Evolutionary conservation across 495 filamentous ascomycete genomes (phyloP).

Genomic region (Aspergillus carlsbadensis): DNA sequence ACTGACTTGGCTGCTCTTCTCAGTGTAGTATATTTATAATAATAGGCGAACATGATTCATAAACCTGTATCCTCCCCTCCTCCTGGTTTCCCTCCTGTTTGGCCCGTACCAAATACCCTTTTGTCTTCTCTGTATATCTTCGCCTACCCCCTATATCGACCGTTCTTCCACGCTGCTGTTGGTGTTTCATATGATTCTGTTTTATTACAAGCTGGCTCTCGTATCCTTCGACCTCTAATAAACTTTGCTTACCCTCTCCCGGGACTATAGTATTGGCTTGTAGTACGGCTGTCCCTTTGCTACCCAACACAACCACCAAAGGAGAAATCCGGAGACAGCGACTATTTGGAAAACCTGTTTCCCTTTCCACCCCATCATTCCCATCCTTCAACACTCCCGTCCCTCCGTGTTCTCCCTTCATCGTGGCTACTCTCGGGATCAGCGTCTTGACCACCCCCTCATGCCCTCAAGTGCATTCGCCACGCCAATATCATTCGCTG

Average conservation of each 20-base stretch:
- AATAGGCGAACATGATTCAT: background rate
- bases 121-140: background rate
- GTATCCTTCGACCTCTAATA: conserved; percentile 11
- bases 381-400: background rate
- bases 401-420: conserved; percentile 22
- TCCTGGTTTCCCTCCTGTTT: conserved; percentile 3
- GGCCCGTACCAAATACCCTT: conserved; percentile 9
- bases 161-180: background rate
- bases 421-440: conserved; percentile 46
- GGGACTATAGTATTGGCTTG: background rate
- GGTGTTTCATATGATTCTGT: conserved; percentile 6
- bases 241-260: conserved; percentile 1
- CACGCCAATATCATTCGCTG: conserved; percentile 35
- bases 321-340: conserved; percentile 10
- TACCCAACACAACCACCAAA: conserved; percentile 14
- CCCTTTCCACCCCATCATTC: background rate
- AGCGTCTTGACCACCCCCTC: conserved; percentile 36
- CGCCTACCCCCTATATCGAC: background rate
- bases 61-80: conserved; percentile 6
- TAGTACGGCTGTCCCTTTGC: conserved; percentile 12
- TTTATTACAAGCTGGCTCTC: conserved; percentile 7
- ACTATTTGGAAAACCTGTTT: background rate
- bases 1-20: background rate
- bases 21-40: background rate
- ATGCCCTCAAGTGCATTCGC: conserved; percentile 35